Conservation (phyloP, 2,329 filamentous ascomycete genomes). For the Apiospora phragmitis region DNA sequence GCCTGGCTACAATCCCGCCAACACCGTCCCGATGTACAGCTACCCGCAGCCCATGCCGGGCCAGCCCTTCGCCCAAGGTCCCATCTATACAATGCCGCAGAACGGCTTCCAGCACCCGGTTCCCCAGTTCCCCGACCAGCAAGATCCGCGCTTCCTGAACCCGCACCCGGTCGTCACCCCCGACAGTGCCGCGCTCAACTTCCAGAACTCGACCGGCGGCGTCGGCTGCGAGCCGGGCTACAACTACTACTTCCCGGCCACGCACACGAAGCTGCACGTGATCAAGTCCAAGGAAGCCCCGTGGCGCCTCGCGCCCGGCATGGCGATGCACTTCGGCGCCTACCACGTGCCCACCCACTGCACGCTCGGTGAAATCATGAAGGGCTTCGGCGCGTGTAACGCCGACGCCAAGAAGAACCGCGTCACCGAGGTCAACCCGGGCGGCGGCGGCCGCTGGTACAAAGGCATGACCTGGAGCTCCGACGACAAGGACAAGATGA, state of each 20-base stretch:
- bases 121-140: conserved; percentile 27
- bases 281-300: conserved; percentile 52
- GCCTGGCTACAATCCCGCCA: no score
- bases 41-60: conserved; percentile 8
- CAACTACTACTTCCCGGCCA: conserved; percentile 60
- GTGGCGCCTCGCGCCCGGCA: conserved; percentile 50
- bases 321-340: conserved; percentile 46
- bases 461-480: conserved; percentile 53
- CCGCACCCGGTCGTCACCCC: conserved; percentile 43
- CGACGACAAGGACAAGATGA: conserved; percentile 48
- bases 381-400: conserved; percentile 59
- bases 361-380: conserved; percentile 57
- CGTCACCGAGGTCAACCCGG: conserved; percentile 56
- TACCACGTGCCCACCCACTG: conserved; percentile 54
- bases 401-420: conserved; percentile 51
- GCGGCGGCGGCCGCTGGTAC: conserved; percentile 60
- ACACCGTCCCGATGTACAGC: conserved; percentile 20
- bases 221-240: conserved; percentile 62
- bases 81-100: conserved; percentile 19
- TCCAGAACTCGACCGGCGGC: conserved; percentile 59
- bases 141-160: conserved; percentile 38
- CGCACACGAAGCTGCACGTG: conserved; percentile 61
- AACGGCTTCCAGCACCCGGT: conserved; percentile 22
- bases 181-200: conserved; percentile 51
- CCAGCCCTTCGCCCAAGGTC: conserved; percentile 20